Evolutionary conservation across 176 grass and related monocot species (phyloP), one percentile per base, ranked within the genome.

Genomic region (Sorghum bicolor): DNA sequence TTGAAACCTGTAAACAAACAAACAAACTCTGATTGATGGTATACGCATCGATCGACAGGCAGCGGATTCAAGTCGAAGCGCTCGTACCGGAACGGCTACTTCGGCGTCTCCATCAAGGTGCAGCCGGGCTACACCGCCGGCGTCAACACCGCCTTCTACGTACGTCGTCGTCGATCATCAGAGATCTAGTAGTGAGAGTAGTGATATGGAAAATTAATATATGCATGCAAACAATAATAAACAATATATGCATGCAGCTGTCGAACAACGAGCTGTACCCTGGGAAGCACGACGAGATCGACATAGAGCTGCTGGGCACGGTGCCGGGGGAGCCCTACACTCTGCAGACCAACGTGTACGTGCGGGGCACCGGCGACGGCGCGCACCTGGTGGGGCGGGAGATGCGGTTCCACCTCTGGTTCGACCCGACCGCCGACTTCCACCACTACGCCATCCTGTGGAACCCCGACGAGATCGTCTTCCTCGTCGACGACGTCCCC

Each of bases 261-360:
- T 97, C 94, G 0, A 94, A 97, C 80, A 75, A 85, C 30, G 78
- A 94, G 80, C 20, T 78, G 8, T 92, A 94, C 85, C 94, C 92
- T 0, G 94, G 94, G 8, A 76, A 84, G 50, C 94, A 94, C 28
- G 94, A 97, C 62, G 94, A 97, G 77, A 85, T 97, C 53, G 94
- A 97, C 92, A 67, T 97, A 2, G 94, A 97, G 80, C 93, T 97
- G 19, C 67, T 94, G 24, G 92, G 94, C 60, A 97, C 92, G 0
- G 71, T 94, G 15, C 92, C 89, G 5, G 94, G 94, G 7, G 88
- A 90, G 85, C 94, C 94, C 1, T 94, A 92, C 85, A 91, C 91
- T 28, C 84, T 97, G 75, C 94, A 94, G 88, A 97, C 94, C 4
- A 97, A 97, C 72, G 94, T 97, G 6, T 97, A 97, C 80, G 89